Evolutionary conservation across 176 grass and related monocot species (phyloP), one percentile per base, ranked within the genome.

Genomic region (Cenchrus americanus): DNA sequence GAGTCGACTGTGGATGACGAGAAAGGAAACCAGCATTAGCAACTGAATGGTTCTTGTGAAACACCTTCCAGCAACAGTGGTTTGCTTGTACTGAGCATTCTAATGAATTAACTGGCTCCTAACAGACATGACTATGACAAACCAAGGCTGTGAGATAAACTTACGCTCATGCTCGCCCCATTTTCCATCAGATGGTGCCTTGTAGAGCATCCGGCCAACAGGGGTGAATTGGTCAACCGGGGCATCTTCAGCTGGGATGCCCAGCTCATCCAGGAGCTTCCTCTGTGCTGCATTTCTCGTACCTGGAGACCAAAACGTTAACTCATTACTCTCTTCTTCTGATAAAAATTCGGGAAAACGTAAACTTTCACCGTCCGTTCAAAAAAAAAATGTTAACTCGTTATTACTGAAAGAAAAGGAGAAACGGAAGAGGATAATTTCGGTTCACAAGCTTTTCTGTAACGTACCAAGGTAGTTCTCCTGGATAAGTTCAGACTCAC

Each of bases 161-260:
- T 71, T 96, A 96, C 93, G 43, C 77, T 98, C 96, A 15, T 98
- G 96, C 48, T 96, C 96, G 6, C 96, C 96, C 96, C 93, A 98
- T 89, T 92, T 98, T 21, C 91, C 96, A 82, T 98, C 93, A 50
- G 91, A 98, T 41, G 93, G 87, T 2, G 96, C 96, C 91, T 98
- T 98, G 83, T 98, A 95, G 77, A 94, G 93, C 87, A 98, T 98
- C 69, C 96, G 85, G 0, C 96, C 93, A 0, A 98, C 91, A 89
- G 93, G 91, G 53, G 85, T 88, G 67, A 98, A 96, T 65, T 96
- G 87, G 69, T 94, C 93, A 17, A 96, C 86, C 19, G 96, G 96
- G 14, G 93, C 76, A 11, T 96, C 96, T 80, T 94, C 89, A 71
- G 87, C 83, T 7, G 87, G 85, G 76, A 98, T 98, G 62, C 96